These are phyloP conservation scores for Diophrys appendiculata DNA, from an alignment of 73 alveolate species.

Conservation along the genomic window DNA sequence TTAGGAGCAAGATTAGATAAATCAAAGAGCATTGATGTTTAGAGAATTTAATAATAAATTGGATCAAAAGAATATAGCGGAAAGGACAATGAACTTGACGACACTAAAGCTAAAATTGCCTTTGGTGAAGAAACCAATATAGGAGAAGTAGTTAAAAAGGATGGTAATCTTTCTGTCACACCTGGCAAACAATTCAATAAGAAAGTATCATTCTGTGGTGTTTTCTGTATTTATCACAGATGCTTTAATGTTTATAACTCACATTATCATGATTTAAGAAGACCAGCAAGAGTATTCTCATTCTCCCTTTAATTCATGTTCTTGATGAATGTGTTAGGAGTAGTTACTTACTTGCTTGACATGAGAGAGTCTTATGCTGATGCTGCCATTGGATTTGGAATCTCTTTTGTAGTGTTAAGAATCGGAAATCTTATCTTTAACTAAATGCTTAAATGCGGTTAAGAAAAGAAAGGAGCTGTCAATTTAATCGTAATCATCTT, in stretches of 20 bases:
- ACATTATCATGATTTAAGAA: not conserved
- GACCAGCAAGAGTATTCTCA: constrained; percentile 2
- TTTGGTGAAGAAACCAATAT: not conserved
- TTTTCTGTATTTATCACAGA: not conserved
- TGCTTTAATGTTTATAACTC: not conserved
- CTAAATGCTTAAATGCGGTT: not conserved
- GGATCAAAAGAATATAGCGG: not conserved
- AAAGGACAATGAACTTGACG: not conserved
- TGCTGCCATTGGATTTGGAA: not conserved
- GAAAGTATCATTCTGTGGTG: not conserved
- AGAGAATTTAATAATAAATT: not conserved
- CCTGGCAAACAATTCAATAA: not conserved
- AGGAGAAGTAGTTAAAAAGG: not conserved
- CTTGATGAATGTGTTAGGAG: not conserved
- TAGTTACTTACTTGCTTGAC: not conserved
- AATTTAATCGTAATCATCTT: not conserved
- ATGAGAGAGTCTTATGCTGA: not conserved
- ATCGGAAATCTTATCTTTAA: not conserved
- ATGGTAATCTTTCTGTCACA: not conserved
- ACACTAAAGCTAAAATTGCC: not conserved
- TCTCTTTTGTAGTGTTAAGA: not conserved
- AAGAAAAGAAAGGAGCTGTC: not conserved
- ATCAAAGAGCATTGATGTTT: not conserved
- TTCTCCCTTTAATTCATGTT: too few relatives aligned
- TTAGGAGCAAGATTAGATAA: not conserved